Evolutionary conservation across 805 yeast species (phyloP), one percentile per base, ranked within the genome.

Genomic region (Myxozyma monticola): DNA sequence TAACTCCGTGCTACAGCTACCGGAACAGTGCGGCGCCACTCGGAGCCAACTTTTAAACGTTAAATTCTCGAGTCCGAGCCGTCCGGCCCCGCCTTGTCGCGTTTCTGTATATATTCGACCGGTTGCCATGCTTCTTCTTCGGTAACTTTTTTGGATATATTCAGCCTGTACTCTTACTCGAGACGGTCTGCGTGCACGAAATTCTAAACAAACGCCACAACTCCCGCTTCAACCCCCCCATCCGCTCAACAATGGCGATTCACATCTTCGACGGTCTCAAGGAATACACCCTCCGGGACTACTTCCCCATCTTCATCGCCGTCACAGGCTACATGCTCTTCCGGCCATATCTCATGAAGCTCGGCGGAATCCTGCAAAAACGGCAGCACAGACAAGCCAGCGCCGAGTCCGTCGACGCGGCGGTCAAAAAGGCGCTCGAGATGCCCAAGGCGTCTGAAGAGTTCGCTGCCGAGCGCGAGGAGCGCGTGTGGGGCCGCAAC

Each of bases 301-400:
- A 52, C 39, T 51, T 15, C 33, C 53, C 54, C 12, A 37, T 59
- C 4, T 50, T 60, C 22, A 60, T 60, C 14, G 37, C 48, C 7
- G 48, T 60, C n/a, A 21, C 50, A 25, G 63, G 61, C 10, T 60
- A 60, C 42, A 39, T 60, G 29, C 49, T 60, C 8, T 42, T 60
- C 28, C 57, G 63, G 30, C 63, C 63, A 2, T 50, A 56, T 36
- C 31, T 55, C 22, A 36, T 56, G 30, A 52, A 48, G 33, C 28
- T 50, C n/a, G 60, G 59, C 24, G 56, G 31, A 21, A 39, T 36
- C 15, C 43, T 51, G 12, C 60, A 56, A 37, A 52, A 54, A 36
- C 48, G 57, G 34, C 39, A 54, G 38, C 50, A 37, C 40, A 42
- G 56, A 18, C 40, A 51, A 40, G 49, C 41, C 12, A 30, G 40